A percentile compares a stretch with the other conserved stretches of the same genome.
Conservation (phyloP, 148 eudicot species). For the Persicaria tinctoria region DNA sequence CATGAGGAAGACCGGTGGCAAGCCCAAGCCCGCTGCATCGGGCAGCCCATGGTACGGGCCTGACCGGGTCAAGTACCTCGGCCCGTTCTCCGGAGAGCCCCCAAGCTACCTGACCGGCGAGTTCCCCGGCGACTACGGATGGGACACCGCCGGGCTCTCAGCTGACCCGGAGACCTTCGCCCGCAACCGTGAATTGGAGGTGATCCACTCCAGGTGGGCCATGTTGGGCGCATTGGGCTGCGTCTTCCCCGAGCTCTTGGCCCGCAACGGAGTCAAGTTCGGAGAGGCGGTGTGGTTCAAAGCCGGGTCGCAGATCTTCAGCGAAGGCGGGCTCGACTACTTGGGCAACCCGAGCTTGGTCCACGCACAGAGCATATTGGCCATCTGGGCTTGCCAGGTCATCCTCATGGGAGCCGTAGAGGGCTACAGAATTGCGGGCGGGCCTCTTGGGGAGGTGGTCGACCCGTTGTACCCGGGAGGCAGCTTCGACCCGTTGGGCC, state of each 20-base stretch:
- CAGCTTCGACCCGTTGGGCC: too few species aligned
- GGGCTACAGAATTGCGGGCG: slow-evolving; percentile 35
- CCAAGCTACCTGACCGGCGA: slow-evolving; percentile 35
- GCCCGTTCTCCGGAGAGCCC: slow-evolving; percentile 33
- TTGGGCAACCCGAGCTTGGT: slow-evolving; percentile 34
- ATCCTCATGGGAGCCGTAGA: slow-evolving; percentile 23
- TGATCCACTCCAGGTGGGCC: slow-evolving; percentile 35
- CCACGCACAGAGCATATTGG: slow-evolving; percentile 33
- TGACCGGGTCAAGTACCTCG: slow-evolving; percentile 33
- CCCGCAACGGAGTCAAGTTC: too few species aligned
- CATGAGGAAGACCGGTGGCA: too few species aligned
- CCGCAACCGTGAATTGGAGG: slow-evolving; percentile 34
- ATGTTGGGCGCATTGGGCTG: slow-evolving; percentile 35
- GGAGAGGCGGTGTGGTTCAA: slow-evolving; percentile 36
- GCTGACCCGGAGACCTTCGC: slow-evolving; percentile 40
- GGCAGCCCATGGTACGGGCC: background rate
- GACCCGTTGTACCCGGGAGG: slow-evolving; percentile 29
- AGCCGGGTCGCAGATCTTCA: slow-evolving; percentile 34
- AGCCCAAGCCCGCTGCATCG: too few species aligned
- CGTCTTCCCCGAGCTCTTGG: slow-evolving; percentile 18
- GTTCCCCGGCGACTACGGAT: slow-evolving; percentile 36
- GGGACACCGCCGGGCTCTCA: slow-evolving; percentile 32
- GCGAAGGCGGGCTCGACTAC: slow-evolving; percentile 35
- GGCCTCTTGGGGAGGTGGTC: slow-evolving; percentile 32
- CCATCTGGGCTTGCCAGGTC: slow-evolving; percentile 30